phyloP scores from a whole-genome alignment of 345 rosid genomes.

The Carallia pectinifolia region DNA sequence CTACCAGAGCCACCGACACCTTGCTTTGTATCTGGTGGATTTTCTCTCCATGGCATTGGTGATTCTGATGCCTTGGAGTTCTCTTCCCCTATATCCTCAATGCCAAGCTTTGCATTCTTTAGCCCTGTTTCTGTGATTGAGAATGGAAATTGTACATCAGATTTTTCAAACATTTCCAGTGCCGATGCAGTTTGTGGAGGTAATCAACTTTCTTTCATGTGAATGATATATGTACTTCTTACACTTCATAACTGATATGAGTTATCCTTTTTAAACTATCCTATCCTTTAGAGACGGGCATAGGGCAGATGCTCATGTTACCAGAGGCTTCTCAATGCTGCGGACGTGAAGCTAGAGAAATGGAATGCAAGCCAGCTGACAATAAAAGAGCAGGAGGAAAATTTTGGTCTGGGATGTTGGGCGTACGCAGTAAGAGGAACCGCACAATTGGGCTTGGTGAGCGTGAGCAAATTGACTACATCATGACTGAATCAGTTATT shows the following conservation, averaged over 20 bases:
- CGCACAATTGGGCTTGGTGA: constrained; percentile 59
- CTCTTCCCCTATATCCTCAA: constrained; percentile 42
- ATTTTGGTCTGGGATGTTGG: constrained; percentile 37
- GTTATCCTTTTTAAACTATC: not conserved
- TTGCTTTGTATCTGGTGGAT: constrained; percentile 31
- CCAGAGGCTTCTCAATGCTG: constrained; percentile 25
- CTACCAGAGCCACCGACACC: constrained; percentile 41
- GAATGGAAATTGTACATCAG: constrained; percentile 18
- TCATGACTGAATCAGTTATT: constrained; percentile 55
- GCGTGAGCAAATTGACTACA: constrained; percentile 45
- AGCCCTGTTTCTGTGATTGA: constrained; percentile 32
- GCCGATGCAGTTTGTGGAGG: constrained; percentile 33
- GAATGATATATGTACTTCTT: not conserved
- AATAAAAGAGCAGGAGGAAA: constrained; percentile 33
- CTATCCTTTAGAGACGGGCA: constrained; percentile 21
- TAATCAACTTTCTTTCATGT: constrained; percentile 21
- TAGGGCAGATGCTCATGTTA: constrained; percentile 27
- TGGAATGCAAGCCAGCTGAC: constrained; percentile 32
- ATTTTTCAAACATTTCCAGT: constrained; percentile 18
- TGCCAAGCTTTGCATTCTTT: constrained; percentile 64
- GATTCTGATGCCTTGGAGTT: constrained; percentile 36
- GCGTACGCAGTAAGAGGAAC: constrained; percentile 50
- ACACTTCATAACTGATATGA: not conserved
- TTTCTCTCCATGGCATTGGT: constrained; percentile 38
- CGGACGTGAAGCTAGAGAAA: constrained; percentile 27